Evolutionary conservation across 2,329 filamentous ascomycete species (phyloP).

Genomic region (Claviceps arundinis): DNA sequence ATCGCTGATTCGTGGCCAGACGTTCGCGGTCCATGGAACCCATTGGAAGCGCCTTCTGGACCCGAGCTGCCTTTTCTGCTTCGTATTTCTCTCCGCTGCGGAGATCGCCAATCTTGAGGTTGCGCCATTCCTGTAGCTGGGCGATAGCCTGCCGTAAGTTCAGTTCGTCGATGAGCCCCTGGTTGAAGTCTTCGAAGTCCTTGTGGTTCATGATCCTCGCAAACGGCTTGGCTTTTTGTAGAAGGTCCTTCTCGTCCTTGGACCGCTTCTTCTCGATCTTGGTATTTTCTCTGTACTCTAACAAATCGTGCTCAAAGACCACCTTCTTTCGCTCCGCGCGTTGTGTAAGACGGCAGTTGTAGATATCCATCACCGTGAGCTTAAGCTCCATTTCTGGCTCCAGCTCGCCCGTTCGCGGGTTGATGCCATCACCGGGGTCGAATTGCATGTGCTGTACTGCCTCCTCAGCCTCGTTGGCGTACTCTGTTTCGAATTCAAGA

Average conservation of each 20-base stretch:
- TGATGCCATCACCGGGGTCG: conserved; percentile 86
- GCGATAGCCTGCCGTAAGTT: conserved; percentile 80
- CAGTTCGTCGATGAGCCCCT: conserved; percentile 78
- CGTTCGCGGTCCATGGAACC: conserved; percentile 74
- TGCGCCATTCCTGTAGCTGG: conserved; percentile 90
- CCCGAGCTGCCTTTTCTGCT: conserved; percentile 65
- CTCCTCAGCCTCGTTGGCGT: conserved; percentile 95
- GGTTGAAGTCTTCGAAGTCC: conserved; percentile 77
- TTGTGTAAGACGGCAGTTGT: conserved; percentile 82
- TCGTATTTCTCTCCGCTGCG: conserved; percentile 87
- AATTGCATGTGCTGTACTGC: conserved; percentile 98
- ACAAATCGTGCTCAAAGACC: conserved; percentile 84
- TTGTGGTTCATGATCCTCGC: conserved; percentile 90
- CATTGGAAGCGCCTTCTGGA: conserved; percentile 56
- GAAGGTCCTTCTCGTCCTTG: conserved; percentile 82
- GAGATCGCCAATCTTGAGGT: conserved; percentile 70
- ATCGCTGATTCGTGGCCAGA: conserved; percentile 57
- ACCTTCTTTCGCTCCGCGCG: conserved; percentile 92
- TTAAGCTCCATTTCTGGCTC: conserved; percentile 97
- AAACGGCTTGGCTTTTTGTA: conserved; percentile 92
- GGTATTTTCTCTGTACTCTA: conserved; percentile 88
- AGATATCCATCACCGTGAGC: conserved; percentile 95
- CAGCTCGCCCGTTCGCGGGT: conserved; percentile 67
- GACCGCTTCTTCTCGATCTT: conserved; percentile 87
- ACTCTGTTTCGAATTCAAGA: conserved; percentile 93